Evolutionary conservation across 2,329 filamentous ascomycete species (phyloP).

Genomic region (Pseudophaeomoniella oleicola): DNA sequence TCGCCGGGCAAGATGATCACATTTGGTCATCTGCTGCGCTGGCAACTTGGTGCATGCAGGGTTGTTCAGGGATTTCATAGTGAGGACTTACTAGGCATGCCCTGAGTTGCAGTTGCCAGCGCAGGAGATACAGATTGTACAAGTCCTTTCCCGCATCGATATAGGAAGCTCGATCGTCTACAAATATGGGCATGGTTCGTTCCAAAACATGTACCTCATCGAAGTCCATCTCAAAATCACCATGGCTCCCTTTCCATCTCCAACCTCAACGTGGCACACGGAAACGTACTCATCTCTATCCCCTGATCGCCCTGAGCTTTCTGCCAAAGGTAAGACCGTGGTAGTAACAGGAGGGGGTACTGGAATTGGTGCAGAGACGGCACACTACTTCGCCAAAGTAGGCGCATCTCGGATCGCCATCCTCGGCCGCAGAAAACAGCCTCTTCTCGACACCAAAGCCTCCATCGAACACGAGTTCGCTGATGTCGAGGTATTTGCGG

Average conservation of each 20-base stretch:
- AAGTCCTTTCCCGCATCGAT: slow-evolving; percentile 6
- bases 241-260: slow-evolving; percentile 22
- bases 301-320: slow-evolving; percentile 25
- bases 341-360: slow-evolving; percentile 30
- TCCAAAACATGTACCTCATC: slow-evolving; percentile 5
- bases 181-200: slow-evolving; percentile 7
- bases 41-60: too few relatives aligned
- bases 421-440: slow-evolving; percentile 24
- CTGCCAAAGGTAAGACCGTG: slow-evolving; percentile 23
- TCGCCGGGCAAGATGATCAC: too few relatives aligned
- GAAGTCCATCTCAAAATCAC: slow-evolving; percentile 7
- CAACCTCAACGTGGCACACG: slow-evolving; percentile 18
- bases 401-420: slow-evolving; percentile 29
- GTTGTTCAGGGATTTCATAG: too few relatives aligned
- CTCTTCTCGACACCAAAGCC: slow-evolving; percentile 22
- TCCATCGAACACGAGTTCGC: slow-evolving; percentile 20
- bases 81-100: too few relatives aligned
- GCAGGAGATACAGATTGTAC: slow-evolving; percentile 13
- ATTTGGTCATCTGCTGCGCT: too few relatives aligned
- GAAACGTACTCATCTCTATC: slow-evolving; percentile 17
- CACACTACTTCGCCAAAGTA: slow-evolving; percentile 27
- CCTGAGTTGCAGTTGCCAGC: too few relatives aligned
- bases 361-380: slow-evolving; percentile 31
- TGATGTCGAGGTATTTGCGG: slow-evolving; percentile 18
- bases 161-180: slow-evolving; percentile 8